Evolutionary conservation across 2,329 filamentous ascomycete genomes (phyloP).

Genomic region (Clonostachys sp.): DNA sequence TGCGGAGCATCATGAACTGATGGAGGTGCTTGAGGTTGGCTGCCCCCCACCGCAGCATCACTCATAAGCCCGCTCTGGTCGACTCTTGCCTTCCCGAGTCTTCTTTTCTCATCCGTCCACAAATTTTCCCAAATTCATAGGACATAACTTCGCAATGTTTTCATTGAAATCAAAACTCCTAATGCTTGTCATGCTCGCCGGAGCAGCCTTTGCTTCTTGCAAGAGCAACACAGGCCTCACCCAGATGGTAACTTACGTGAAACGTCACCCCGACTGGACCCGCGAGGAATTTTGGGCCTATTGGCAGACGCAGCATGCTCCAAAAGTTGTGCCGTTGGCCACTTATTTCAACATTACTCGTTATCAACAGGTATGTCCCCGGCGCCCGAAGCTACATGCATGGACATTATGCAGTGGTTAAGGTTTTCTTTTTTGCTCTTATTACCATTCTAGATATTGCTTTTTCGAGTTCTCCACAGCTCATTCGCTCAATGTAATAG

Average conservation of each 20-base stretch:
- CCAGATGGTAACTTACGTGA: constrained; percentile 21
- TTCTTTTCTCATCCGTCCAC: no score
- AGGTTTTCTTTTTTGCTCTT: background rate
- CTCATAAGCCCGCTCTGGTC: no score
- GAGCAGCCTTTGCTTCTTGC: constrained; percentile 10
- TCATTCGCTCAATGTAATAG: constrained; percentile 3
- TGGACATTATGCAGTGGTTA: no score
- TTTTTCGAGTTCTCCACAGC: background rate
- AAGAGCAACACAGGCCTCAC: constrained; percentile 24
- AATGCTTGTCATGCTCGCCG: no score
- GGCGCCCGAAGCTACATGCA: no score
- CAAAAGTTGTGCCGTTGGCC: constrained; percentile 17
- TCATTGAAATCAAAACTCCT: no score
- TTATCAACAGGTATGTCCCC: constrained; percentile 16
- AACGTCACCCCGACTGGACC: constrained; percentile 13
- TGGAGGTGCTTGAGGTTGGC: no score
- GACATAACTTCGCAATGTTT: no score
- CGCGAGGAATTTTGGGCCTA: constrained; percentile 19
- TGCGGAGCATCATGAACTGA: no score
- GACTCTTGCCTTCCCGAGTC: no score
- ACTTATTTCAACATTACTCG: constrained; percentile 15
- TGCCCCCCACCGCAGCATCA: no score
- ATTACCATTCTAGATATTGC: background rate
- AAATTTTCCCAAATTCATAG: no score
- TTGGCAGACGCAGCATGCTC: constrained; percentile 20